Evolutionary conservation across 192 early-diverging fungal species (phyloP), one percentile per base, ranked within the genome.

Genomic region (Backusella tuberculispora): DNA sequence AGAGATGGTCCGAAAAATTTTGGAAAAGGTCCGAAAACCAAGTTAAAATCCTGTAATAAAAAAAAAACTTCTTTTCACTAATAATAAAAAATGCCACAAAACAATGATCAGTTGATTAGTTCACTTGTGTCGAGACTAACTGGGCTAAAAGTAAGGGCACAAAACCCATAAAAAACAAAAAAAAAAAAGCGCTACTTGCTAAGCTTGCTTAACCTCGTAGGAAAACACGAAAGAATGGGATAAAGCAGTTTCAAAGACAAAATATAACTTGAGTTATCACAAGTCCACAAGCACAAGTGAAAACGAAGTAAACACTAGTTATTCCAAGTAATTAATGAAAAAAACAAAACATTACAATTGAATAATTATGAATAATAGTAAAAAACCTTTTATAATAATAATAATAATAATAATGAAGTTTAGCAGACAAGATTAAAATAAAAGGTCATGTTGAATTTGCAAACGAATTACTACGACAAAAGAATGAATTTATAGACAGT

Each of bases 241-340:
- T 2, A 67, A 53, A 42, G 14, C 19, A 42, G 63, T 76, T 6
- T 38, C 69, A 19, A 66, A 69, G 34, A n/a, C 68, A 60, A 41
- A 72, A 66, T 37, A 37, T 42, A 72, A 21, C 17, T 34, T 66
- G 13, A 63, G 17, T 15, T 40, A 77, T 17, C 40, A 77, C 19
- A 70, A 71, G 48, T 70, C 41, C 15, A 77, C 76, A 40, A 77
- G 69, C 26, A 77, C 76, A 5, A 69, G 70, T 24, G 76, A 77
- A 66, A 14, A 72, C 29, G 13, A 40, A 43, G 70, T 77, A 63
- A 70, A 77, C 24, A 69, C 63, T 3, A 34, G 56, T 8, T 72
- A 72, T 66, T 29, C 17, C 21, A 47, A 34, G 64, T 44, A 46
- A 67, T 34, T 34, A 63, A 15, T 0, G 5, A 66, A 9, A 40